Evolutionary conservation across 169 alveolate genomes (phyloP).

Genomic region (Babesia sp.): DNA sequence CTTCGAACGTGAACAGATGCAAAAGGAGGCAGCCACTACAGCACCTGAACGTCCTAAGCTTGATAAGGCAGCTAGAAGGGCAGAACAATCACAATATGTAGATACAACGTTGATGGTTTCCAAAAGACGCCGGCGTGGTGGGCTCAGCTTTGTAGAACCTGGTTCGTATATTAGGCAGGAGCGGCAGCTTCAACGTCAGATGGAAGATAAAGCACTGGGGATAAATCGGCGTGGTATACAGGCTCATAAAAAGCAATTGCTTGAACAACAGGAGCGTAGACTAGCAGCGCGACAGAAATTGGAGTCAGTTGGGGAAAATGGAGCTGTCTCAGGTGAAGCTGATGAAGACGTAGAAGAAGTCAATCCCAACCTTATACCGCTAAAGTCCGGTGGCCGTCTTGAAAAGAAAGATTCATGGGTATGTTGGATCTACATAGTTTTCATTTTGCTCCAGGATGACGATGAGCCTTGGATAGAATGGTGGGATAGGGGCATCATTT

Average conservation of each 20-base stretch:
- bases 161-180: slow-evolving; percentile 63
- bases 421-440: background rate
- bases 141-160: slow-evolving; percentile 56
- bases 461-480: slow-evolving; percentile 69
- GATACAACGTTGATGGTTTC: slow-evolving; percentile 46
- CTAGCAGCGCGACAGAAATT: slow-evolving; percentile 36
- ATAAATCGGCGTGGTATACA: slow-evolving; percentile 32
- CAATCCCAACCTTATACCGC: slow-evolving; percentile 70
- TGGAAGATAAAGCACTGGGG: slow-evolving; percentile 63
- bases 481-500: slow-evolving; percentile 67
- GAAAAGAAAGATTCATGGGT: slow-evolving; percentile 69
- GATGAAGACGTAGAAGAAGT: slow-evolving; percentile 42
- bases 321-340: slow-evolving; percentile 31
- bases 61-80: slow-evolving; percentile 41
- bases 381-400: slow-evolving; percentile 25
- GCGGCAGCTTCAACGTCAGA: slow-evolving; percentile 60
- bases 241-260: slow-evolving; percentile 41
- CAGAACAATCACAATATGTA: slow-evolving; percentile 54
- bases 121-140: slow-evolving; percentile 33
- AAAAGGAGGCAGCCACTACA: slow-evolving; percentile 54
- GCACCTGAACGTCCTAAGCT: slow-evolving; percentile 20
- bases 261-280: slow-evolving; percentile 58
- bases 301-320: slow-evolving; percentile 23
- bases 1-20: slow-evolving; percentile 63
- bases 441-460: slow-evolving; percentile 34